Evolutionary conservation across 106 monocot genomes (phyloP), one percentile per base, ranked within the genome.

Genomic region (Phalaenopsis aphrodite): DNA sequence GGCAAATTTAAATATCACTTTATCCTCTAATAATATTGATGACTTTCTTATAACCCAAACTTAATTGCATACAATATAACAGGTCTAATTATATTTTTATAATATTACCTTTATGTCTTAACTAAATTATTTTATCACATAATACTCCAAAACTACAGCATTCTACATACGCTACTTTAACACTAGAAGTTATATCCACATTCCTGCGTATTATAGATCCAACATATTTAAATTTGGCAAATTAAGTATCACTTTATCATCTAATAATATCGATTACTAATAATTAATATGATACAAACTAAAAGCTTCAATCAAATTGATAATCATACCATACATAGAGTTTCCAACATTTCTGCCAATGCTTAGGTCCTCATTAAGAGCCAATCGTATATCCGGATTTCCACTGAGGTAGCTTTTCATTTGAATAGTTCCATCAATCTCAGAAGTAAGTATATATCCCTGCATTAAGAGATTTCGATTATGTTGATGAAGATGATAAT

Each of bases 341-440:
- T 79, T 61, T 67, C 94, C 89, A 36, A 15, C 76, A 41, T 68
- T 81, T 83, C 83, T 91, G 56, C 98, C 98, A 84, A 98, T 93
- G 88, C 82, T 93, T 80, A 98, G 79, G 43, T 98, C 94, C 82
- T 98, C 98, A 85, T 94, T 98, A 39, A 98, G 92, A 79, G 98
- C 98, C 42, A 98, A 82, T 24, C 92, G 90, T 76, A 98, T 98
- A 85, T 98, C 94, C 77, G 98, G 98, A 80, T 93, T 98, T 42
- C 98, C 98, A 81, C 86, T 91, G 42, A 98, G 88, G 83, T 98
- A 98, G 80, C 98, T 98, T 88, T 98, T 98, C 94, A 98, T 98
- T 89, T 98, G 98, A 82, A 98, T 98, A 43, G 98, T 98, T 42
- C 98, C 98, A 89, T 98, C 98, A 83, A 98, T 93, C 88, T 98